phyloP scores from a whole-genome alignment of 139 green algal species.

The Eudorina sp. region DNA sequence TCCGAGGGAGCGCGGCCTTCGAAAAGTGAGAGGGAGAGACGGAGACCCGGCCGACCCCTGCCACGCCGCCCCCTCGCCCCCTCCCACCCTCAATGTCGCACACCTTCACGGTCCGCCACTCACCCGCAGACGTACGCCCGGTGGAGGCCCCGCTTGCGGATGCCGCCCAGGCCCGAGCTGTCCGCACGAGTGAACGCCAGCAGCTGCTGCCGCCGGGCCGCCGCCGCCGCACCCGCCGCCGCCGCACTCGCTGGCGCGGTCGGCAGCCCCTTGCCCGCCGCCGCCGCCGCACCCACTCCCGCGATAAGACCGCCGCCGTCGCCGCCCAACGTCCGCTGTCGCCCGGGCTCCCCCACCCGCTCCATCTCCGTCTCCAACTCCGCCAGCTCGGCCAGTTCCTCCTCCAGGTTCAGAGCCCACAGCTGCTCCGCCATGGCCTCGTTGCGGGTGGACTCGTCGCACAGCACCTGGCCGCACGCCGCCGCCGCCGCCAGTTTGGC shows the following conservation, averaged over 20 bases:
- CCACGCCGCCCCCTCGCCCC: too few species aligned
- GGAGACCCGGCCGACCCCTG: too few species aligned
- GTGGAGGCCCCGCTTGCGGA: background rate
- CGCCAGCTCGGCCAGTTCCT: too few species aligned
- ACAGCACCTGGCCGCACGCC: constrained; percentile 22
- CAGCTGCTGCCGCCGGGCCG: background rate
- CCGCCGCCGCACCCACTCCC: background rate
- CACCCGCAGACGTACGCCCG: constrained; percentile 3
- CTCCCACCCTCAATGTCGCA: too few species aligned
- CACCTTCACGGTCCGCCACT: too few species aligned
- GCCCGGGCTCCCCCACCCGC: too few species aligned
- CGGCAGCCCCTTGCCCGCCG: background rate
- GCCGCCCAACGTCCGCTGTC: background rate
- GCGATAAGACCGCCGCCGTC: background rate
- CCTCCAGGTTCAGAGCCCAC: background rate
- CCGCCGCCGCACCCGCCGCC: background rate
- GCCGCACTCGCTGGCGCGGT: background rate
- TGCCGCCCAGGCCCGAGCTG: too few species aligned
- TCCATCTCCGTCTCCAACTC: background rate
- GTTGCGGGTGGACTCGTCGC: background rate
- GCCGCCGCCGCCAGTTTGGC: background rate
- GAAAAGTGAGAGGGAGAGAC: too few species aligned
- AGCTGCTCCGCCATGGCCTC: background rate
- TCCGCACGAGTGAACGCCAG: background rate
- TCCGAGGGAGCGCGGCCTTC: too few species aligned